Evolutionary conservation across 495 filamentous ascomycete genomes (phyloP), one percentile per base, ranked within the genome.

Genomic region (Penicillium dipodomyicola): DNA sequence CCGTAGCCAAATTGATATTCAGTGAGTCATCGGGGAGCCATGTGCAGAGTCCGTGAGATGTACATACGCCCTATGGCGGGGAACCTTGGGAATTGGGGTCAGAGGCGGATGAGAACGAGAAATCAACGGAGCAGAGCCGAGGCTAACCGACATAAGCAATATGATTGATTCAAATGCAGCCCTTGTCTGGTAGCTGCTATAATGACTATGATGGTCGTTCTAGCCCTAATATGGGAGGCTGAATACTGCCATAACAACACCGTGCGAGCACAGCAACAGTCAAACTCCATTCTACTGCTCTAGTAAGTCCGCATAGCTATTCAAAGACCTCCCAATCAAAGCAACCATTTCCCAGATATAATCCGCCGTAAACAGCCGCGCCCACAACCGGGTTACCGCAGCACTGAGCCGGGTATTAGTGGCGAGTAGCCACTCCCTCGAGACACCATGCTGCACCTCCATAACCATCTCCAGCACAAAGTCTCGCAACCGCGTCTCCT

Each of bases 311-410:
- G 84, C 86, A 65, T 87, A 88, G 3, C 80, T 77, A 56, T 86
- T 82, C 61, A 89, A 68, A 0, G 81, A 81, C 29, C 76, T 73
- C 4, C 84, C 85, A 61, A 89, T 85, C 25, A 86, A 73, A 64
- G 79, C 79, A 2, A 88, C 82, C 57, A 88, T 81, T 47, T 86
- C 84, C 70, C 86, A 88, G 15, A 86, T 84, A 62, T 87, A 85
- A 19, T 81, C 80, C 5, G 83, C 85, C 53, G 82, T 86, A 61
- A 88, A 88, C 32, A 85, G 80, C 56, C 86, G 79, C 0, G 85
- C 84, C 86, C 86, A 89, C 7, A 89, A 71, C 35, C 84, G 71
- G 5, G 87, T 80, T 5, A 88, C 83, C 0, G 81, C 81, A 5
- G 81, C 81, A 27, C 85, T 84, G 22, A 89, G 75, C 44, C 85